A percentile compares a stretch with the other conserved stretches of the same genome.
These are phyloP conservation scores for Claviceps maximensis DNA, from an alignment of 2,329 filamentous ascomycete genomes.

Conservation along the genomic window DNA sequence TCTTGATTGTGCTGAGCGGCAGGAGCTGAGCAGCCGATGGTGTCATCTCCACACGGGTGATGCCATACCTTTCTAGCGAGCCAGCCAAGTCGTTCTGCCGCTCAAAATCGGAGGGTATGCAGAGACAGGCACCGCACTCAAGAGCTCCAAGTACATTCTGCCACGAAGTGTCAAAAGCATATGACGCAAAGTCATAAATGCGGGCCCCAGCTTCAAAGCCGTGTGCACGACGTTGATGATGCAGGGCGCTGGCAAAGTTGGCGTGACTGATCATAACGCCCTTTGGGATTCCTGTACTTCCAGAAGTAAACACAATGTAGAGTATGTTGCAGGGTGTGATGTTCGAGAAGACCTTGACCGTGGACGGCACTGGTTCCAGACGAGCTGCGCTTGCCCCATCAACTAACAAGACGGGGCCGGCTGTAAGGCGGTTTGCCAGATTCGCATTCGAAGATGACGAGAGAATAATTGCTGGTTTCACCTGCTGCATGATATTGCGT, in stretches of 20 bases:
- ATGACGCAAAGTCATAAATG: conserved; percentile 7
- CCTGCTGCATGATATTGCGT: conserved; percentile 6
- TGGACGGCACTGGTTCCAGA: neutral
- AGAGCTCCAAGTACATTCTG: conserved; percentile 4
- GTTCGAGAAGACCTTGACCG: neutral
- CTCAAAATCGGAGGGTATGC: conserved; percentile 1
- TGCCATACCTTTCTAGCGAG: neutral
- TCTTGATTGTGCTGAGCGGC: neutral
- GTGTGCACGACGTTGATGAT: neutral
- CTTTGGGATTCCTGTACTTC: conserved; percentile 12
- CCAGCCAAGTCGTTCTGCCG: conserved; percentile 1
- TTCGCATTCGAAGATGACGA: neutral
- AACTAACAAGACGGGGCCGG: neutral
- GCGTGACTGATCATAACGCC: conserved; percentile 9
- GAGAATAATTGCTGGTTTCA: conserved; percentile 3
- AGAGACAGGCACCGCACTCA: conserved; percentile 5
- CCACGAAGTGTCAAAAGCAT: conserved; percentile 5
- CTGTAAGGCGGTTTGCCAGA: neutral
- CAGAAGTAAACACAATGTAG: conserved; percentile 9
- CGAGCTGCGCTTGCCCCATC: neutral
- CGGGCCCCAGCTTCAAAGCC: neutral
- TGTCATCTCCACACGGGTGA: conserved; percentile 1
- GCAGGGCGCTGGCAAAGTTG: conserved; percentile 2
- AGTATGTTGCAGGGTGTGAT: neutral
- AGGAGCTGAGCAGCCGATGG: conserved; percentile 3